These are phyloP conservation scores for Calonectria pauciramosa DNA, from an alignment of 2,329 filamentous ascomycete species.

Conservation along the genomic window DNA sequence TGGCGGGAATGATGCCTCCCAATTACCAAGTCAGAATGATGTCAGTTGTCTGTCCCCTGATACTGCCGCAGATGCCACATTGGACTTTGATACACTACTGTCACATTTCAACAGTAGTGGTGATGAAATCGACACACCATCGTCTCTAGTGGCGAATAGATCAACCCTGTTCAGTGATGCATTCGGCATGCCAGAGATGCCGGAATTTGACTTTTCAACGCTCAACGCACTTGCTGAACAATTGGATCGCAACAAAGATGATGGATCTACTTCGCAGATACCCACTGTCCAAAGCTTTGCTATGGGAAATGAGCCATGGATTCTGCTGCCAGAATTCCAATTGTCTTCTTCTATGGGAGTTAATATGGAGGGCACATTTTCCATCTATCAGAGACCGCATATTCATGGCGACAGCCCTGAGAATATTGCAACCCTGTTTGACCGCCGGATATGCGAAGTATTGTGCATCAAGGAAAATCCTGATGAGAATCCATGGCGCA, in stretches of 20 bases:
- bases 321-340: neutral
- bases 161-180: neutral
- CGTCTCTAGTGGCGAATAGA: neutral
- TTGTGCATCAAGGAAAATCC: slow-evolving; percentile 30
- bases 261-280: neutral
- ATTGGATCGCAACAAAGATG: neutral
- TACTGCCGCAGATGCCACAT: too few relatives aligned
- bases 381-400: slow-evolving; percentile 17
- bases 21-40: neutral
- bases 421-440: slow-evolving; percentile 28
- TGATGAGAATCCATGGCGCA: slow-evolving; percentile 28
- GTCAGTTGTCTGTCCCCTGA: too few relatives aligned
- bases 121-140: too few relatives aligned
- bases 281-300: neutral
- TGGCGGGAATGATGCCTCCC: neutral
- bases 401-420: slow-evolving; percentile 26
- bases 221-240: neutral
- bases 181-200: neutral
- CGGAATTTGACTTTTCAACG: neutral
- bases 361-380: neutral
- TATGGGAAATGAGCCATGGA: neutral
- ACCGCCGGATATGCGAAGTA: slow-evolving; percentile 27
- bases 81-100: slow-evolving; percentile 21
- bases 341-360: neutral
- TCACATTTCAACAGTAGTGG: neutral